Base-by-base conservation (phyloP, 495 filamentous ascomycete species). In the Daldinia loculata region DNA sequence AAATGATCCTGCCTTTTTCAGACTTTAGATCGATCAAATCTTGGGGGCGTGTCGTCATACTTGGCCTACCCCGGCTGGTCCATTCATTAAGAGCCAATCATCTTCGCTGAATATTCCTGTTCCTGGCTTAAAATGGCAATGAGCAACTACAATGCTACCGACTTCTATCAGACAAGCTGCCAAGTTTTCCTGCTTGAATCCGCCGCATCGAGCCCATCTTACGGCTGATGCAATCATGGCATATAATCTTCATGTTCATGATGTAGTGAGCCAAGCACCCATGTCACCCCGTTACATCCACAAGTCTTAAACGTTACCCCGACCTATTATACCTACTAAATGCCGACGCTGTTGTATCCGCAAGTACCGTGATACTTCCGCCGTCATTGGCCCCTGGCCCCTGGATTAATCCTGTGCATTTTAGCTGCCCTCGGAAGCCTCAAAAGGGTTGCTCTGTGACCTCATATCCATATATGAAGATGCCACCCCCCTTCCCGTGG, bases 11-110 rank as follows among this genome's bases (percentile, higher is more conserved):
- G 38, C 29, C 51, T 17, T 24, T 24, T 58, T 34, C 34, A 39
- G 17, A 64, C 43, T 53, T 51, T n/a, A 15, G 61, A 71, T 71
- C 62, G 62, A 60, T 58, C 45, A 26, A 58, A 67, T 71, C 63
- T 56, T 41, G 34, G 26, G 32, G 41, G 14, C 26, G 22, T 75
- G 66, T 75, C 74, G 74, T 75, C 74, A 75, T 74, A 55, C 48
- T 52, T 50, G 7, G 26, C 32, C 36, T 27, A 43, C 53, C 74
- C 66, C 48, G 29, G 45, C 17, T 50, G 29, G 29, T 61, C 58
- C 52, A n/a, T 56, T 56, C 22, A 3, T 17, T 38, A 32, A 7
- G 30, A 62, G 17, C 74, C 74, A 75, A 75, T 75, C 59, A 61
- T 32, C 22, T 67, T 8, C 26, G 9, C 24, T 17, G n/a, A 38